phyloP scores from a whole-genome alignment of 257 asterid species.

The Ehretia macrophylla region DNA sequence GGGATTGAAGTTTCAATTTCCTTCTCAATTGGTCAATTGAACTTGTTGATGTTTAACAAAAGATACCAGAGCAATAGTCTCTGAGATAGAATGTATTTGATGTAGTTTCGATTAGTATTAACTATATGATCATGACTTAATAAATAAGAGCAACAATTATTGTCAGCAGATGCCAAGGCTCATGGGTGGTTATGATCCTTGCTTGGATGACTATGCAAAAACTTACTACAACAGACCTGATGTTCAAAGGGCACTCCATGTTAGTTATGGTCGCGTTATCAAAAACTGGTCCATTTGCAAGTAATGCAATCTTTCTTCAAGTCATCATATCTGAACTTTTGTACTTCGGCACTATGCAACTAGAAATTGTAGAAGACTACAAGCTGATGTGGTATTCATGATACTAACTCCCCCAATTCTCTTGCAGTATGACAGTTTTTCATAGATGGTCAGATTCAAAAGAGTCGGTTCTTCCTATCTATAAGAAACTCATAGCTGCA shows the following conservation, averaged over 20 bases:
- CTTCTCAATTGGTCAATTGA: too few species aligned
- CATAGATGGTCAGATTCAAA: slow-evolving; percentile 46
- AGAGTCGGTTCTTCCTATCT: slow-evolving; percentile 72
- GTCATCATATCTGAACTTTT: neutral
- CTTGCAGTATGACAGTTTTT: slow-evolving; percentile 67
- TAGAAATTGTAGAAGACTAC: too few species aligned
- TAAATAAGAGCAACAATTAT: slow-evolving; percentile 13
- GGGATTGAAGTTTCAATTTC: neutral
- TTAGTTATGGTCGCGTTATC: slow-evolving; percentile 41
- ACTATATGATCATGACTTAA: neutral
- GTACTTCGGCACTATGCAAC: too few species aligned
- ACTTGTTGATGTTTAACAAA: too few species aligned
- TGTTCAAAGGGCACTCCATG: slow-evolving; percentile 87
- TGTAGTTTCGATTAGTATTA: too few species aligned
- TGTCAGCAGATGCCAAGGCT: slow-evolving; percentile 59
- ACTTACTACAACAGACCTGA: slow-evolving; percentile 62
- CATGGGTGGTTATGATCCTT: slow-evolving; percentile 84
- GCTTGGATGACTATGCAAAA: slow-evolving; percentile 72
- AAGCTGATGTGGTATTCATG: too few species aligned
- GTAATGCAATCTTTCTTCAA: slow-evolving; percentile 28
- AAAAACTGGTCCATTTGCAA: slow-evolving; percentile 87
- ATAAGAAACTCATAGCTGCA: slow-evolving; percentile 70
- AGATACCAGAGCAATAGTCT: too few species aligned
- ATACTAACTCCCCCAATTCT: neutral
- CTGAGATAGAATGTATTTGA: too few species aligned